Evolutionary conservation across 2,329 filamentous ascomycete species (phyloP).

Genomic region (Fusarium dlaminii): DNA sequence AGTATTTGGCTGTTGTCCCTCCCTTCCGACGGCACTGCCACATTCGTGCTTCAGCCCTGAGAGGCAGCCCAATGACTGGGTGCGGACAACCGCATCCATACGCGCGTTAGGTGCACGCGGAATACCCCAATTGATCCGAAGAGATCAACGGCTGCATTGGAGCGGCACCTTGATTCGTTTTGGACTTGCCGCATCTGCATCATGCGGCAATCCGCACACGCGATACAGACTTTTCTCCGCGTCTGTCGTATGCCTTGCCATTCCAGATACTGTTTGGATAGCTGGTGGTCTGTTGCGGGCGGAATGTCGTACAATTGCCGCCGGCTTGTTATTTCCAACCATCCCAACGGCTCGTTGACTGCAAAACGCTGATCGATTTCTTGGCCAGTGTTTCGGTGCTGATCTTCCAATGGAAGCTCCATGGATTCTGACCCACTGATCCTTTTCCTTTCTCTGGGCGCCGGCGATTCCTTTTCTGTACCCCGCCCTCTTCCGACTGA

Average conservation of each 20-base stretch:
- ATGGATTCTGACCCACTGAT: slow-evolving; percentile 23
- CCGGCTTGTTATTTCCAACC: slow-evolving; percentile 14
- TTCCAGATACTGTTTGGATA: slow-evolving; percentile 17
- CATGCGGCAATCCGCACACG: slow-evolving; percentile 26
- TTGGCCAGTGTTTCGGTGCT: slow-evolving; percentile 6
- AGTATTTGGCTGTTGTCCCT: slow-evolving; percentile 22
- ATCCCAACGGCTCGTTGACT: slow-evolving; percentile 3
- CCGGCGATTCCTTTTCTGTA: slow-evolving; percentile 16
- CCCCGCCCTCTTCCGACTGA: slow-evolving; percentile 33
- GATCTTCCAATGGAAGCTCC: slow-evolving; percentile 15
- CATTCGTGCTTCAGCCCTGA: slow-evolving; percentile 33
- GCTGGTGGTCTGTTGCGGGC: slow-evolving; percentile 10
- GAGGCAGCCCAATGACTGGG: slow-evolving; percentile 18
- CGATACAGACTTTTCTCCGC: slow-evolving; percentile 32
- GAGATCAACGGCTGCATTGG: slow-evolving; percentile 35
- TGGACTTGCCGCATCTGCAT: slow-evolving; percentile 34
- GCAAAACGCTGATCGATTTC: slow-evolving; percentile 14
- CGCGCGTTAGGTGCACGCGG: slow-evolving; percentile 25
- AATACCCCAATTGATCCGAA: slow-evolving; percentile 37
- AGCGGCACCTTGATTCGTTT: slow-evolving; percentile 35
- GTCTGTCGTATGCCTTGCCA: slow-evolving; percentile 21
- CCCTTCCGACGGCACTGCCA: slow-evolving; percentile 32
- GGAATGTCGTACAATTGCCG: slow-evolving; percentile 14
- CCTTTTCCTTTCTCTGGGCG: background rate
- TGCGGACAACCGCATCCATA: slow-evolving; percentile 14